Base-by-base conservation (phyloP, 805 yeast species). In the Suhomyces vadensis region DNA sequence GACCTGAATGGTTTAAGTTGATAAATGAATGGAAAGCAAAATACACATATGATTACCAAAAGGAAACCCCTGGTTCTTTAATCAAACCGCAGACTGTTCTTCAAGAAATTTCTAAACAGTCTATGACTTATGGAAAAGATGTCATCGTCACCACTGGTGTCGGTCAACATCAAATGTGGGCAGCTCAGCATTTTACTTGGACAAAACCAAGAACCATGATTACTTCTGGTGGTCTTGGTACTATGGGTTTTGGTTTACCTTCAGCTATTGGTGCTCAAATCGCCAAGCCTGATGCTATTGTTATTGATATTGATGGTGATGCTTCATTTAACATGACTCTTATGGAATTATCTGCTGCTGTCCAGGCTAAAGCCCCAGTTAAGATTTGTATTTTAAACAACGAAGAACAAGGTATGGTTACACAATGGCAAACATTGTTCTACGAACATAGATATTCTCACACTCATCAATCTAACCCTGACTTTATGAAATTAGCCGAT, bases 81-180 rank as follows among this genome's bases (percentile, higher is more conserved):
- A 85, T 92, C 56, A 91, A 90, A 65, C 99, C 99, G 37, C 99
- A 94, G 75, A 88, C 97, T 35, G 82, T 92, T 40, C 81, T 94
- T 52, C 66, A 76, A 36, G 92, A 87, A 67, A 77, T 94, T 44
- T 81, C 94, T 2, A 77, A 81, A 50, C 83, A 90, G 55, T 83
- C 90, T 24, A 66, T 71, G 39, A 78, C 73, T 43, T 76, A 78
- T 44, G 75, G 74, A 51, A 87, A 81, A 60, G 91, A 87, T 56
- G 90, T 88, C 47, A 81, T 91, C 57, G 85, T 92, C 56, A 86
- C 98, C 42, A 94, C 99, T 27, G 99, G 99, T 77, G 98, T 94
- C 42, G 99, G 99, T 49, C 99, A 94, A 77, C 99, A 92, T 78
- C 99, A 92, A 75, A 92, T 92, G 99, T 92, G 99, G 99, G 95